These are phyloP conservation scores for Eutypa lata DNA, from an alignment of 2,329 filamentous ascomycete genomes.

Conservation along the genomic window DNA sequence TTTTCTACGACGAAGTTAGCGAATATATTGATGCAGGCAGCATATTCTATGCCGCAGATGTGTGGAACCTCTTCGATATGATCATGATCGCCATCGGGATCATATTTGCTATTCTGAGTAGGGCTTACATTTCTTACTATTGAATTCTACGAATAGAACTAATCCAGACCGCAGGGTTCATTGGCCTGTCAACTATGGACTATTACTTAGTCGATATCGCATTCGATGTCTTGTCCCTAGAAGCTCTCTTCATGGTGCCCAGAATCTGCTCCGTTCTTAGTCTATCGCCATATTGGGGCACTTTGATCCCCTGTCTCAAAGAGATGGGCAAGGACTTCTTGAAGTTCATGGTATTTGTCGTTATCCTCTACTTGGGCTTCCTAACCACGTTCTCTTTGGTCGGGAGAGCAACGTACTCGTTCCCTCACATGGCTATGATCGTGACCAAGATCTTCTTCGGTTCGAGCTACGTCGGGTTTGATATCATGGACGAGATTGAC, in stretches of 20 bases:
- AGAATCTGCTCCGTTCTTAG: slow-evolving; percentile 84
- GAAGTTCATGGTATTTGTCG: slow-evolving; percentile 71
- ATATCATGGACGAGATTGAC: slow-evolving; percentile 60
- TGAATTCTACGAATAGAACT: slow-evolving; percentile 10
- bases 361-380: slow-evolving; percentile 84
- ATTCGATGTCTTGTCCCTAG: slow-evolving; percentile 85
- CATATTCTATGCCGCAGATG: slow-evolving; percentile 78
- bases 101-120: slow-evolving; percentile 69
- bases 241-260: slow-evolving; percentile 86
- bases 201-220: slow-evolving; percentile 68
- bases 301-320: slow-evolving; percentile 83
- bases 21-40: slow-evolving; percentile 84
- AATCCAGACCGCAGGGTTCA: slow-evolving; percentile 47
- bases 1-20: slow-evolving; percentile 82
- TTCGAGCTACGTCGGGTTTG: slow-evolving; percentile 71
- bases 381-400: slow-evolving; percentile 81
- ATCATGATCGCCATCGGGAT: slow-evolving; percentile 72
- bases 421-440: slow-evolving; percentile 70
- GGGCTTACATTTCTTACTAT: slow-evolving; percentile 33
- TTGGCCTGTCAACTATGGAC: slow-evolving; percentile 62
- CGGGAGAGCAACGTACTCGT: slow-evolving; percentile 65
- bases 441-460: slow-evolving; percentile 80
- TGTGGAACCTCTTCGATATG: slow-evolving; percentile 75
- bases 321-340: slow-evolving; percentile 90
- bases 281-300: slow-evolving; percentile 87